Conservation (phyloP, 2,329 filamentous ascomycete species). For the Venturia aucupariae region DNA sequence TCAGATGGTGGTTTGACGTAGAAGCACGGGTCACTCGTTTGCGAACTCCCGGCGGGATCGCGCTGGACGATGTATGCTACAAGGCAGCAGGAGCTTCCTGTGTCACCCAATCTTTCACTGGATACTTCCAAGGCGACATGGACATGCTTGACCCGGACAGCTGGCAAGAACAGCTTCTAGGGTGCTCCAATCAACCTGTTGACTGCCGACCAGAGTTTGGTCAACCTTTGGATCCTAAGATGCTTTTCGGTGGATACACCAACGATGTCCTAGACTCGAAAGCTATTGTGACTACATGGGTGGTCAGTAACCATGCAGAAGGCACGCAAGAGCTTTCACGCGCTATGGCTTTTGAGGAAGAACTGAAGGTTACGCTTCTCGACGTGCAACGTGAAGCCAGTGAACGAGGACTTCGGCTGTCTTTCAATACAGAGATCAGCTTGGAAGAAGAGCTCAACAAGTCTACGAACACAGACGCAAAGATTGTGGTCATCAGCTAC, state of each 20-base stretch:
- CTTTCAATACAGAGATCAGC: constrained; percentile 92
- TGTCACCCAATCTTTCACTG: constrained; percentile 84
- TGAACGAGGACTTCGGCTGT: constrained; percentile 71
- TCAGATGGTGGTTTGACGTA: constrained; percentile 89
- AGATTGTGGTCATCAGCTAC: constrained; percentile 93
- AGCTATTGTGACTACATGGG: constrained; percentile 87
- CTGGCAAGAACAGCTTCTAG: constrained; percentile 64
- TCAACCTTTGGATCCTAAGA: constrained; percentile 75
- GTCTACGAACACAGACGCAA: constrained; percentile 95
- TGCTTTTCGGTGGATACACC: constrained; percentile 76
- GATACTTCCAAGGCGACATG: constrained; percentile 69
- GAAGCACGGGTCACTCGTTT: constrained; percentile 68
- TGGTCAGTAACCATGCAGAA: constrained; percentile 77
- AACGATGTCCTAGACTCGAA: constrained; percentile 59
- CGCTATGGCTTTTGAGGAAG: constrained; percentile 84
- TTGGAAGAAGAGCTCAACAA: constrained; percentile 95
- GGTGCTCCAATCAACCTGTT: constrained; percentile 72
- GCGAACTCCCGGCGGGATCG: constrained; percentile 58
- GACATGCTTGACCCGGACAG: constrained; percentile 49
- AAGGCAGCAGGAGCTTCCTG: constrained; percentile 86
- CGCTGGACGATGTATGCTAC: constrained; percentile 81
- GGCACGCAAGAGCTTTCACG: constrained; percentile 59
- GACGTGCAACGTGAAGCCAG: constrained; percentile 72
- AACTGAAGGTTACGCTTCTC: constrained; percentile 63
- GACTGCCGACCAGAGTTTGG: constrained; percentile 80